These are phyloP conservation scores for Fomitopsis palustris DNA, from an alignment of 1,284 basidiomycete species.

Conservation along the genomic window DNA sequence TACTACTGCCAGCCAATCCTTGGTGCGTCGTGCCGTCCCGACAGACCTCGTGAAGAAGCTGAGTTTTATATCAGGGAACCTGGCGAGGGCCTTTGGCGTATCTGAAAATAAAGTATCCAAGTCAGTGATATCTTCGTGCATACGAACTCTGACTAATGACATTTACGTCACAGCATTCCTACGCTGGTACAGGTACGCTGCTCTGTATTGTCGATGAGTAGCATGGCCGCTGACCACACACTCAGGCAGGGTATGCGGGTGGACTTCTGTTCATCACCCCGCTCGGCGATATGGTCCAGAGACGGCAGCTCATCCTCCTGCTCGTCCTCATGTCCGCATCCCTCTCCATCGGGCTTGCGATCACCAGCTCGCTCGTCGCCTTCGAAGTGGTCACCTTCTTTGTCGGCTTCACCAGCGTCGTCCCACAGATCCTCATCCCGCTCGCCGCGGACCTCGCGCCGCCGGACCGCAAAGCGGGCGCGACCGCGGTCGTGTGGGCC, in stretches of 20 bases:
- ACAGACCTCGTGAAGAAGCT: neutral
- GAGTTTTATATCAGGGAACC: neutral
- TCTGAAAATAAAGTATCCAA: neutral
- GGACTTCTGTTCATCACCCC: slow-evolving; percentile 51
- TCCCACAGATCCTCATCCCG: slow-evolving; percentile 43
- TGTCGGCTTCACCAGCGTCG: slow-evolving; percentile 40
- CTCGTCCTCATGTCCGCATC: slow-evolving; percentile 34
- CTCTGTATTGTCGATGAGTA: neutral
- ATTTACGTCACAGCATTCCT: slow-evolving; percentile 51
- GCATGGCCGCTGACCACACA: neutral
- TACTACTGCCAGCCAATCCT: slow-evolving; percentile 75
- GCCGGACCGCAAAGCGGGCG: slow-evolving; percentile 40
- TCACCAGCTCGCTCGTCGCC: slow-evolving; percentile 36
- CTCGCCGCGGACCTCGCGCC: slow-evolving; percentile 53
- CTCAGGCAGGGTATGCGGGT: slow-evolving; percentile 33
- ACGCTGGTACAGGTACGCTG: slow-evolving; percentile 48
- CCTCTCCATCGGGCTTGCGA: slow-evolving; percentile 44
- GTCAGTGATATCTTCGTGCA: neutral
- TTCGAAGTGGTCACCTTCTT: slow-evolving; percentile 49
- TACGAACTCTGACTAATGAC: slow-evolving; percentile 2
- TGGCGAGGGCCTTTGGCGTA: neutral
- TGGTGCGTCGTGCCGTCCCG: slow-evolving; percentile 36
- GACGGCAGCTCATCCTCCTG: slow-evolving; percentile 44
- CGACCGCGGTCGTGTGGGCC: slow-evolving; percentile 47
- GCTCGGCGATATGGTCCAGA: slow-evolving; percentile 48